These are phyloP conservation scores for Priceomyces castillae DNA, from an alignment of 805 yeast genomes.

Conservation along the genomic window DNA sequence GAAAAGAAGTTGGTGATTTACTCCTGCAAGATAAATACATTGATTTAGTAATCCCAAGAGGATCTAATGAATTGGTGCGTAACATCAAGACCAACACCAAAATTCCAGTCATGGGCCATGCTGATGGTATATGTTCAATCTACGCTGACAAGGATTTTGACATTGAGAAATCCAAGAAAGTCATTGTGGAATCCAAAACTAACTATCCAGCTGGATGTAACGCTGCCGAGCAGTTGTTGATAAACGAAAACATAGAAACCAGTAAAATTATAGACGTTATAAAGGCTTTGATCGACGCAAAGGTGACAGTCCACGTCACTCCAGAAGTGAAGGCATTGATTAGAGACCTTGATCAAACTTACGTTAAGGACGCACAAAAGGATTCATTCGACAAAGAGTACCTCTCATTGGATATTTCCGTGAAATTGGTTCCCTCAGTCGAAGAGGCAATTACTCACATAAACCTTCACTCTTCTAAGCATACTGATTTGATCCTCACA, in stretches of 20 bases:
- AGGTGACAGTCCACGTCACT: slow-evolving; percentile 73
- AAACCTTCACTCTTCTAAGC: slow-evolving; percentile 90
- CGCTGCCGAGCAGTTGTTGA: slow-evolving; percentile 84
- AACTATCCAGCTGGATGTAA: slow-evolving; percentile 99
- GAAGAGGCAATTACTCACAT: slow-evolving; percentile 82
- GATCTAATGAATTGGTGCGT: slow-evolving; percentile 90
- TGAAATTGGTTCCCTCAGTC: slow-evolving; percentile 56
- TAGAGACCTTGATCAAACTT: slow-evolving; percentile 18
- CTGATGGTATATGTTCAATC: slow-evolving; percentile 94
- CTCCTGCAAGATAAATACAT: slow-evolving; percentile 83
- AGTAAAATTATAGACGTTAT: slow-evolving; percentile 22
- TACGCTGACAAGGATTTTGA: slow-evolving; percentile 80
- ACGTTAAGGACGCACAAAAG: slow-evolving; percentile 49
- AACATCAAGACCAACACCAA: slow-evolving; percentile 83
- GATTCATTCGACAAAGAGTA: slow-evolving; percentile 83
- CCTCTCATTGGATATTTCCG: slow-evolving; percentile 78
- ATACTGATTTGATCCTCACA: slow-evolving; percentile 90
- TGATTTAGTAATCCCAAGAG: slow-evolving; percentile 95
- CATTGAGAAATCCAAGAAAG: slow-evolving; percentile 67
- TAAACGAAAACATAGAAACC: slow-evolving; percentile 46
- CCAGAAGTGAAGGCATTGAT: slow-evolving; percentile 42
- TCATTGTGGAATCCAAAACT: slow-evolving; percentile 84
- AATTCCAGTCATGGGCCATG: slow-evolving; percentile 97
- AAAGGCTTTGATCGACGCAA: slow-evolving; percentile 50
- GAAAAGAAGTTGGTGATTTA: slow-evolving; percentile 86